These are phyloP conservation scores for Fraxinus nigra DNA, from an alignment of 305 asterid genomes.

Conservation along the genomic window DNA sequence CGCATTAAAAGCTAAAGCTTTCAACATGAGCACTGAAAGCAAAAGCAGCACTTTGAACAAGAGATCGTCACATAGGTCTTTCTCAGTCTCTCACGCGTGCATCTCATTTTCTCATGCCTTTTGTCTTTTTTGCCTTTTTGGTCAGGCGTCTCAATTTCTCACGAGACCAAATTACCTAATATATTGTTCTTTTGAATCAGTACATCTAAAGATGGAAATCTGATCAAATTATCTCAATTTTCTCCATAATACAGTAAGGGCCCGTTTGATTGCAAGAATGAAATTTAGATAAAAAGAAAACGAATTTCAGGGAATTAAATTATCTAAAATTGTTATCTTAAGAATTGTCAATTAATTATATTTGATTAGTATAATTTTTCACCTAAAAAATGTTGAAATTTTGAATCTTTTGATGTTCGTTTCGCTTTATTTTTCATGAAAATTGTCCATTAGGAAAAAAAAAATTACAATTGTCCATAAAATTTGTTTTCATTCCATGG, in stretches of 20 bases:
- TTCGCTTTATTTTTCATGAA: too few relatives aligned
- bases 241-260: not conserved
- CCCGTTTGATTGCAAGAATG: too few relatives aligned
- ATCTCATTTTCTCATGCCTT: not conserved
- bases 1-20: not conserved
- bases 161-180: not conserved
- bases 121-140: not conserved
- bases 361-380: too few relatives aligned
- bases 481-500: too few relatives aligned
- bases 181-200: not conserved
- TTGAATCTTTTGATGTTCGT: too few relatives aligned
- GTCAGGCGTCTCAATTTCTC: not conserved
- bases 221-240: not conserved
- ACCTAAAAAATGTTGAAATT: too few relatives aligned
- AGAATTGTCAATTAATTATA: too few relatives aligned
- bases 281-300: too few relatives aligned
- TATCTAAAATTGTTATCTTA: too few relatives aligned
- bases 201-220: not conserved
- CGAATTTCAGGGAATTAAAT: too few relatives aligned
- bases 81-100: not conserved
- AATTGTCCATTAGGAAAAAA: too few relatives aligned
- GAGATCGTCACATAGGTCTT: not conserved
- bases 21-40: not conserved
- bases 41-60: not conserved
- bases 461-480: too few relatives aligned